Evolutionary conservation across 331 rosid genomes (phyloP).

Genomic region (Dryas integrifolia): DNA sequence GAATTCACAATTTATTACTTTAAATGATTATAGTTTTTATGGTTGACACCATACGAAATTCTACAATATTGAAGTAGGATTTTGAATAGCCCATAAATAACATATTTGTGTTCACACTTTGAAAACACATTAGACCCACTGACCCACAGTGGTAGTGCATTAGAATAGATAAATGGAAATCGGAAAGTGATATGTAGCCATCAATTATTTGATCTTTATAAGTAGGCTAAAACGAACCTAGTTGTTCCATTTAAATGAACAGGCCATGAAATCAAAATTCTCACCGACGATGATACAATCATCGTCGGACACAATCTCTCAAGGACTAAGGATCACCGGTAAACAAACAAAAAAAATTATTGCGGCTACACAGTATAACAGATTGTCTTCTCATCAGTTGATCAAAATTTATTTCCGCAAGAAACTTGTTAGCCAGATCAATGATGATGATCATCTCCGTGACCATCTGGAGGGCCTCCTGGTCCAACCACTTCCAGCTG

Average conservation of each 20-base stretch:
- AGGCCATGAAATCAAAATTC: not conserved
- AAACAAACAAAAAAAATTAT: not conserved
- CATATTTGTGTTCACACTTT: not conserved
- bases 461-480: slow-evolving; percentile 50
- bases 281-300: not conserved
- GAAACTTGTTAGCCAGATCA: slow-evolving; percentile 17
- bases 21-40: no score
- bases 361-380: slow-evolving; percentile 9
- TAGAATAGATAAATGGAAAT: not conserved
- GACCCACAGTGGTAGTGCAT: not conserved
- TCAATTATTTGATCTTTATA: slow-evolving; percentile 14
- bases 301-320: not conserved
- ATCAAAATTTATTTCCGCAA: slow-evolving; percentile 26
- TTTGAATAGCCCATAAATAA: no score
- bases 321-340: not conserved
- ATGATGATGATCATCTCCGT: slow-evolving; percentile 36
- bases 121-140: not conserved
- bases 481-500: slow-evolving; percentile 49
- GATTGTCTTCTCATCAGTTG: not conserved
- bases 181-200: not conserved
- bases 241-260: not conserved
- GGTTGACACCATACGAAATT: no score
- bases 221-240: not conserved
- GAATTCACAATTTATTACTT: no score
- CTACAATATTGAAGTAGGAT: no score